Evolutionary conservation across 768 basidiomycete species (phyloP).

Genomic region (Mycena amicta): DNA sequence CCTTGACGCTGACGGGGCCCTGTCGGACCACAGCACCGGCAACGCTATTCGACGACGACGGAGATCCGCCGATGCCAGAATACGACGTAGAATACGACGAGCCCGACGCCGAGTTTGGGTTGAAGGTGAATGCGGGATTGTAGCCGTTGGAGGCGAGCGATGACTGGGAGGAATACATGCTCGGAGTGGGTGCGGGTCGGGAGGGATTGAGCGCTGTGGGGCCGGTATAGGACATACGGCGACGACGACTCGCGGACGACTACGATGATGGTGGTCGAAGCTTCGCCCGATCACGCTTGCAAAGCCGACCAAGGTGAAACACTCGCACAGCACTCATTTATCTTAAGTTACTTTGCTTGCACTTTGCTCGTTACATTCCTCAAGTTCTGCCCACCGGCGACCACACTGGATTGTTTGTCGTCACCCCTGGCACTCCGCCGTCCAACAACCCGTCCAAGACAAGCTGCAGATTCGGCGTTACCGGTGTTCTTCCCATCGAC

Average conservation of each 20-base stretch:
- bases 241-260: not conserved
- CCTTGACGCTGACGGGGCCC: slow-evolving; percentile 87
- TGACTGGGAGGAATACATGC: slow-evolving; percentile 41
- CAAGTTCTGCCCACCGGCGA: slow-evolving; percentile 34
- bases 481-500: slow-evolving; percentile 53
- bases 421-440: slow-evolving; percentile 64
- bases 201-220: slow-evolving; percentile 71
- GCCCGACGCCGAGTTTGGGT: slow-evolving; percentile 50
- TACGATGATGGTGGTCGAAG: not conserved
- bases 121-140: slow-evolving; percentile 58
- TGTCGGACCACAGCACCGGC: slow-evolving; percentile 42
- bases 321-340: too few species aligned
- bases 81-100: slow-evolving; percentile 71
- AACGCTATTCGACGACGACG: slow-evolving; percentile 41
- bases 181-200: slow-evolving; percentile 64
- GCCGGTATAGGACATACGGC: not conserved
- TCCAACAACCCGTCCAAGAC: slow-evolving; percentile 60
- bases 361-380: too few species aligned
- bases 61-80: slow-evolving; percentile 81
- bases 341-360: not conserved
- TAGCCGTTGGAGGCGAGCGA: slow-evolving; percentile 59
- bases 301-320: not conserved
- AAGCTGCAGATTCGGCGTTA: slow-evolving; percentile 58
- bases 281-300: not conserved
- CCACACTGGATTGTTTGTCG: slow-evolving; percentile 63